Percentiles rank a stretch among this genome's conserved stretches.
Evolutionary conservation across 805 yeast genomes (phyloP).

Genomic region (Monosporozyma aerobia): DNA sequence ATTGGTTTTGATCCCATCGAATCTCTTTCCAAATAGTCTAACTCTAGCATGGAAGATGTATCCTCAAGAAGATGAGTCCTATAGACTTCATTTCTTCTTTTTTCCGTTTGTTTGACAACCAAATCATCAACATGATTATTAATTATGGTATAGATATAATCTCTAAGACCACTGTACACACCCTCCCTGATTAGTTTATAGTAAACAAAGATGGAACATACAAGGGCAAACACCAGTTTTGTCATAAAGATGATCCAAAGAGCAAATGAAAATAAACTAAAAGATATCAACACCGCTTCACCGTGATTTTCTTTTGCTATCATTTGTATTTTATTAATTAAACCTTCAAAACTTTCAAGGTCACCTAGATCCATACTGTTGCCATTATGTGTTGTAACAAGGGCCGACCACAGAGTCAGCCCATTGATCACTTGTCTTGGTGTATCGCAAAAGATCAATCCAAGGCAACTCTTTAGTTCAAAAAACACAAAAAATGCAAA

Average conservation of each 20-base stretch:
- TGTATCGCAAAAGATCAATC: conserved; percentile 63
- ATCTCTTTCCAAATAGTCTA: background rate
- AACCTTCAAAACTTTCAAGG: conserved; percentile 18
- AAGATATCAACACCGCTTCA: conserved; percentile 60
- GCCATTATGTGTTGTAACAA: conserved; percentile 28
- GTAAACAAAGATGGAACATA: conserved; percentile 45
- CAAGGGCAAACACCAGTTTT: conserved; percentile 41
- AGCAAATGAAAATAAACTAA: conserved; percentile 65
- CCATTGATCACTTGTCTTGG: conserved; percentile 83
- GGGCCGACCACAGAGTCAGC: conserved; percentile 50
- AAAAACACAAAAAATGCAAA: conserved; percentile 55
- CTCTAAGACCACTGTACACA: conserved; percentile 41
- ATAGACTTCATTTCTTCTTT: background rate
- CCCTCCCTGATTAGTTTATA: conserved; percentile 35
- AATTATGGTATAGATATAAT: conserved; percentile 52
- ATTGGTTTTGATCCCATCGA: background rate
- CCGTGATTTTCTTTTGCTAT: conserved; percentile 51
- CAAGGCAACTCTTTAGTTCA: conserved; percentile 52
- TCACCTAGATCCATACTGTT: conserved; percentile 24
- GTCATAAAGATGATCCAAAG: conserved; percentile 64
- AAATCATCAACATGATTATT: conserved; percentile 46
- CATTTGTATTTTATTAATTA: conserved; percentile 39
- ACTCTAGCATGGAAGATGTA: background rate
- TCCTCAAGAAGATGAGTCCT: background rate
- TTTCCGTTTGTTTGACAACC: conserved; percentile 10